Conservation (phyloP, 208 protist species). For the Leptomonas seymouri region DNA sequence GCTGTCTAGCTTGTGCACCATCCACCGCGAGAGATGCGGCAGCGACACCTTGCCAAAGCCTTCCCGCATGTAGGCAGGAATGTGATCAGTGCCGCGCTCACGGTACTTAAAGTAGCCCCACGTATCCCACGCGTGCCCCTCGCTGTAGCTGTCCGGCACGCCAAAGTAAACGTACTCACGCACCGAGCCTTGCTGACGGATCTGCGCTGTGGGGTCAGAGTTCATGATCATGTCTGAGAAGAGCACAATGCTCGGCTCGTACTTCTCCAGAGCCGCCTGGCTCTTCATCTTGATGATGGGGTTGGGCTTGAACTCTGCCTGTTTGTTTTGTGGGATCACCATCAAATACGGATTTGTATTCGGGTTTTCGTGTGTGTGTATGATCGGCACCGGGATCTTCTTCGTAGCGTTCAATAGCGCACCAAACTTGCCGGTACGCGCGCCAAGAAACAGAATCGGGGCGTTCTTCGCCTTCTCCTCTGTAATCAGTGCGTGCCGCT, state of each 20-base stretch:
- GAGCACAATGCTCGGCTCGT: conserved; percentile 85
- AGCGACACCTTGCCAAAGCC: conserved; percentile 73
- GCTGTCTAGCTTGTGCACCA: conserved; percentile 84
- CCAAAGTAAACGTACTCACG: conserved; percentile 89
- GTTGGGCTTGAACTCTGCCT: conserved; percentile 80
- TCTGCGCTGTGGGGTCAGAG: conserved; percentile 69
- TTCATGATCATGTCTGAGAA: conserved; percentile 87
- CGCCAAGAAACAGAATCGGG: conserved; percentile 85
- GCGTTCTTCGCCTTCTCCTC: conserved; percentile 65
- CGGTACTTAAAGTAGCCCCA: conserved; percentile 87
- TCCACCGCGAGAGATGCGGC: conserved; percentile 80
- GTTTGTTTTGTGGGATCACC: conserved; percentile 81
- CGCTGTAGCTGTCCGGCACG: conserved; percentile 83
- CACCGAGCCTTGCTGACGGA: conserved; percentile 80
- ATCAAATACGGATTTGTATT: conserved; percentile 88
- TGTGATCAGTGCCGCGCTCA: conserved; percentile 44
- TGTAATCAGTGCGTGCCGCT: conserved; percentile 70
- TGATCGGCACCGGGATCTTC: conserved; percentile 78
- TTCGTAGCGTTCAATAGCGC: conserved; percentile 76
- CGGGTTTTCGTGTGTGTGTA: conserved; percentile 82
- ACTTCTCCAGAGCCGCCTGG: conserved; percentile 83
- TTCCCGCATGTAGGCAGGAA: conserved; percentile 79
- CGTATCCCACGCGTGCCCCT: conserved; percentile 84
- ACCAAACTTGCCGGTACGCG: conserved; percentile 77
- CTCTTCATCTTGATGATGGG: conserved; percentile 87